These are phyloP conservation scores for Pyrrhoderma lamaoense DNA, from an alignment of 1,284 basidiomycete species.

Conservation along the genomic window DNA sequence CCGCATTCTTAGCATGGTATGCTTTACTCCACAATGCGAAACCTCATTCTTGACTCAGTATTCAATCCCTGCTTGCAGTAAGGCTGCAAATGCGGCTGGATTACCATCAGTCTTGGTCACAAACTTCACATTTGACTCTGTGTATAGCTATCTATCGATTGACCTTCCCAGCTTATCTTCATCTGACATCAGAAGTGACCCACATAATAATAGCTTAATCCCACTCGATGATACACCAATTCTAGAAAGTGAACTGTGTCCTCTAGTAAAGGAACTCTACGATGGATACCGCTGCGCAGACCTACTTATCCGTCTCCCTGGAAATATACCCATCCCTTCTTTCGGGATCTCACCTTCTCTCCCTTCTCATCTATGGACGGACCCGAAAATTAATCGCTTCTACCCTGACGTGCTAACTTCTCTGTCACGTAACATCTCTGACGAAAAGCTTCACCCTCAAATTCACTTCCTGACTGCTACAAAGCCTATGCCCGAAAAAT, in stretches of 20 bases:
- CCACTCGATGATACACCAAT: conserved; percentile 37
- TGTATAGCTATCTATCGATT: conserved; percentile 65
- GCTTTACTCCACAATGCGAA: conserved; percentile 20
- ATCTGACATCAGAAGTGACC: conserved; percentile 17
- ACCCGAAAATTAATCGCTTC: conserved; percentile 39
- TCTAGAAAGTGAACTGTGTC: conserved; percentile 38
- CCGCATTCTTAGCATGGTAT: conserved; percentile 72
- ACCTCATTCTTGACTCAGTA: neutral
- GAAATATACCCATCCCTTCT: conserved; percentile 67
- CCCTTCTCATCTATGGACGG: conserved; percentile 59
- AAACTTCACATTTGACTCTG: conserved; percentile 78
- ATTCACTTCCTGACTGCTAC: conserved; percentile 30
- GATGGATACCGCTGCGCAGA: conserved; percentile 67
- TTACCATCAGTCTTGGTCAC: conserved; percentile 67
- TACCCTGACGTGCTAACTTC: conserved; percentile 36
- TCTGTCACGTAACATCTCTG: conserved; percentile 28
- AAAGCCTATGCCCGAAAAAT: conserved; percentile 33
- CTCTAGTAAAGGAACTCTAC: conserved; percentile 55
- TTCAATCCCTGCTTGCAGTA: conserved; percentile 39
- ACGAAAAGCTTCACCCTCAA: conserved; percentile 29
- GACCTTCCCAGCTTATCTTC: conserved; percentile 25
- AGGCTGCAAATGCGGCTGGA: conserved; percentile 55
- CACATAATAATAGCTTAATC: neutral
- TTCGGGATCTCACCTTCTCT: conserved; percentile 46
- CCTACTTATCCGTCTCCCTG: conserved; percentile 61